These are phyloP conservation scores for Gomphus bonarii DNA, from an alignment of 1,284 basidiomycete species.

Conservation along the genomic window DNA sequence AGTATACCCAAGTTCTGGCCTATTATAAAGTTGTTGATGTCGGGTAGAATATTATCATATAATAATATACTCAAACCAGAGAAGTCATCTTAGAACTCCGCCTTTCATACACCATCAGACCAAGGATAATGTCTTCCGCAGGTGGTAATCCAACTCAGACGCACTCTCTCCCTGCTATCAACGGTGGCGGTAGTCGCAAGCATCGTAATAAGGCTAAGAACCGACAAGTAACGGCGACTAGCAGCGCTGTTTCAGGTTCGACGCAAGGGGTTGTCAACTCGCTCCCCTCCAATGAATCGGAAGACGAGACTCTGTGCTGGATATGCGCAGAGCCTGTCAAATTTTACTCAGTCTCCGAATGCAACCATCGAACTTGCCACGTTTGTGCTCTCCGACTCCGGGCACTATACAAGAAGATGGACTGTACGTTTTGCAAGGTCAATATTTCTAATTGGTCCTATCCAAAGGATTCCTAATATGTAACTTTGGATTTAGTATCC, in stretches of 20 bases:
- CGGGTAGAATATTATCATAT: neutral
- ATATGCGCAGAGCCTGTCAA: conserved; percentile 95
- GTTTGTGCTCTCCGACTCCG: conserved; percentile 87
- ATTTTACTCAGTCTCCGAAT: conserved; percentile 82
- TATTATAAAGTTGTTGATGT: neutral
- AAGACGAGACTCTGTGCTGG: conserved; percentile 62
- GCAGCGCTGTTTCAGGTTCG: neutral
- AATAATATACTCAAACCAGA: neutral
- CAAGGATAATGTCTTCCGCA: neutral
- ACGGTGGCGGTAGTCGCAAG: neutral
- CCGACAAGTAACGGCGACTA: neutral
- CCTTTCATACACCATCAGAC: neutral
- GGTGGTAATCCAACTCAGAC: neutral
- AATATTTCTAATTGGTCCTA: neutral
- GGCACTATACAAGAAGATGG: conserved; percentile 86
- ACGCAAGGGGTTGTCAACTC: neutral
- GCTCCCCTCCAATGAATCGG: conserved; percentile 8
- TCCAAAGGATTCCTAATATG: neutral
- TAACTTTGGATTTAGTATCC: conserved; percentile 42
- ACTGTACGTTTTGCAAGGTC: conserved; percentile 97
- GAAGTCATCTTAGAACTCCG: neutral
- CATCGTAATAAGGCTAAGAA: neutral
- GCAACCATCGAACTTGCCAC: conserved; percentile 89
- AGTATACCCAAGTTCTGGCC: conserved; percentile 14
- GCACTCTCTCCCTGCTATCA: conserved; percentile 18